Percentiles rank a stretch among this genome's conserved stretches.
Evolutionary conservation across 2,329 filamentous ascomycete species (phyloP).

Genomic region (Dryadomyces quercus-mongolicae): DNA sequence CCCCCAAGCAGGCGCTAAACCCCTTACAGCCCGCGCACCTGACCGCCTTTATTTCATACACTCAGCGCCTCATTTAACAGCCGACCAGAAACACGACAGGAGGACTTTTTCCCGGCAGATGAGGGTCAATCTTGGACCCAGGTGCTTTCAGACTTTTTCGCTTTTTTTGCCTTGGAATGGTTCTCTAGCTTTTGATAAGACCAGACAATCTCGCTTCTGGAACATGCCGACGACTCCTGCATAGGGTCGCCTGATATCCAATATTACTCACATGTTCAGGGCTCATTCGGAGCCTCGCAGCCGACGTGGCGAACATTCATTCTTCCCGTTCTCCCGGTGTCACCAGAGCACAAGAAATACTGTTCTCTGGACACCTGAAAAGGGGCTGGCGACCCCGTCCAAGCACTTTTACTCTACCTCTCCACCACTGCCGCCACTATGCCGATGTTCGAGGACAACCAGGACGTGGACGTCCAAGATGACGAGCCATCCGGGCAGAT

Average conservation of each 20-base stretch:
- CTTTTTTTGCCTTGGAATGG: background rate
- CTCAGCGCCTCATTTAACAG: background rate
- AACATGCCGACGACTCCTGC: background rate
- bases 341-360: background rate
- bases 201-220: background rate
- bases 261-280: background rate
- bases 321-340: background rate
- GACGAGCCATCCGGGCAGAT: background rate
- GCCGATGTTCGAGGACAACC: conserved; percentile 46
- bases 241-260: background rate
- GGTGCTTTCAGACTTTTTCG: background rate
- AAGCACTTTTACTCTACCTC: background rate
- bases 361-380: background rate
- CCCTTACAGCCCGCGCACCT: background rate
- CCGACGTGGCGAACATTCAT: background rate
- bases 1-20: background rate
- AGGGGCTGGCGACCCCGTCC: background rate
- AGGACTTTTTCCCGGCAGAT: background rate
- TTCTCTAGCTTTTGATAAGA: background rate
- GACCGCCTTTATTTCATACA: background rate
- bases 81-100: background rate
- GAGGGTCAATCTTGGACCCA: background rate
- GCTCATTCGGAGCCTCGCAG: background rate
- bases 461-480: conserved; percentile 20
- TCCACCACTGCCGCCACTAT: conserved; percentile 20